Evolutionary conservation across 2,329 filamentous ascomycete genomes (phyloP).

Genomic region (Microsporum ferrugineum): DNA sequence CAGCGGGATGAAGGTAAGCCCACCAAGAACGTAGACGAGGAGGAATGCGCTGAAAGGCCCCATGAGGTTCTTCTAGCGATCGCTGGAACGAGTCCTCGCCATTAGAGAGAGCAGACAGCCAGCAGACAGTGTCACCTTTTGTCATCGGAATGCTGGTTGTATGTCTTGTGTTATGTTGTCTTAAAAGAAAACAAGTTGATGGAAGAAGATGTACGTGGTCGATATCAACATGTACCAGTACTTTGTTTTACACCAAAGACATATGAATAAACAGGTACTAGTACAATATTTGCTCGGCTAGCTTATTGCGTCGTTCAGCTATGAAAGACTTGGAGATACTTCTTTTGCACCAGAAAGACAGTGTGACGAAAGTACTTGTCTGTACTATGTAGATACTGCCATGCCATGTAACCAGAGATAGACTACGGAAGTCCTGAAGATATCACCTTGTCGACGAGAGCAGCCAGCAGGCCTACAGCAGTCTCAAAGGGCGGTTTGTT

Average conservation of each 20-base stretch:
- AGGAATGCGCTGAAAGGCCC: slow-evolving; percentile 47
- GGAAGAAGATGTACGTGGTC: background rate
- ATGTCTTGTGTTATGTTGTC: background rate
- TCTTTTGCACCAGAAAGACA: background rate
- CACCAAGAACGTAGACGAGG: slow-evolving; percentile 70
- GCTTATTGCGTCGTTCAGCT: background rate
- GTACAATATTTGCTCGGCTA: background rate
- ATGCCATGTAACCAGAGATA: background rate
- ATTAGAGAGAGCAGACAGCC: background rate
- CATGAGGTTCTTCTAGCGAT: slow-evolving; percentile 24
- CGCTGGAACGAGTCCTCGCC: background rate
- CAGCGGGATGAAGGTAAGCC: slow-evolving; percentile 75
- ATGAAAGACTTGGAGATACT: background rate
- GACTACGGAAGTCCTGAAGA: slow-evolving; percentile 42
- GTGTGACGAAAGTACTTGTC: background rate
- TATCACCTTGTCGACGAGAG: slow-evolving; percentile 49
- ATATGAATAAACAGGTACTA: background rate
- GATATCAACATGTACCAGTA: background rate
- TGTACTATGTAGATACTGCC: background rate
- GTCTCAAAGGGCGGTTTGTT: slow-evolving; percentile 47
- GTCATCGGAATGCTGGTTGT: background rate
- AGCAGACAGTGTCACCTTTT: background rate
- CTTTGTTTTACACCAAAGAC: background rate
- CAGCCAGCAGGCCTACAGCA: slow-evolving; percentile 42
- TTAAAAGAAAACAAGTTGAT: background rate